Conservation (phyloP, 257 asterid species). For the Solanum lignicaule region DNA sequence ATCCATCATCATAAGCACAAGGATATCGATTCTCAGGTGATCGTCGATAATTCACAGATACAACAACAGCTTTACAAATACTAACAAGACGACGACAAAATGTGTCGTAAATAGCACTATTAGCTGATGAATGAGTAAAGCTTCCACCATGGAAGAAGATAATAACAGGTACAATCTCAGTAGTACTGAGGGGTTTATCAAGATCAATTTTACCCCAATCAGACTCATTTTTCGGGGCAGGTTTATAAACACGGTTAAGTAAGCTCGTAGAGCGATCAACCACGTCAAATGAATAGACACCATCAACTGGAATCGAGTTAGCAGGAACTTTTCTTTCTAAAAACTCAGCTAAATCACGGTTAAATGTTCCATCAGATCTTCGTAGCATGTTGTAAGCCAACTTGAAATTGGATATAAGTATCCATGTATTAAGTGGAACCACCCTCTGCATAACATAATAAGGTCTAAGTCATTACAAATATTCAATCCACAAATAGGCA, state of each 20-base stretch:
- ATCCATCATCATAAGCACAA: conserved; percentile 77
- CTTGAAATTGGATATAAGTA: conserved; percentile 79
- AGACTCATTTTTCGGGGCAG: conserved; percentile 19
- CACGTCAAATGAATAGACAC: conserved; percentile 66
- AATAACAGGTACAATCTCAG: conserved; percentile 55
- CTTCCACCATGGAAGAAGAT: conserved; percentile 88
- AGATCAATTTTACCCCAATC: conserved; percentile 34
- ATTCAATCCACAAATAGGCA: not conserved
- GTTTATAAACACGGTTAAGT: conserved; percentile 50
- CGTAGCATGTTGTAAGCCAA: conserved; percentile 71
- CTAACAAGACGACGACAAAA: conserved; percentile 73
- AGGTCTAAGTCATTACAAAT: not conserved
- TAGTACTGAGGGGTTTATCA: conserved; percentile 47
- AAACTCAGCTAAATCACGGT: conserved; percentile 64
- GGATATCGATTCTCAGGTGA: conserved; percentile 79
- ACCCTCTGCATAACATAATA: conserved; percentile 35
- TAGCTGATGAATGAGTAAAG: conserved; percentile 79
- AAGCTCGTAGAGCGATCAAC: conserved; percentile 60
- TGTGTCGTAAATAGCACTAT: conserved; percentile 73
- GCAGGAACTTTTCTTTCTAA: conserved; percentile 75
- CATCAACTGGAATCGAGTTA: conserved; percentile 58
- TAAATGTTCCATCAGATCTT: conserved; percentile 79
- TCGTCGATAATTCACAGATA: conserved; percentile 66
- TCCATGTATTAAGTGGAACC: conserved; percentile 87
- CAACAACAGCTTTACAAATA: conserved; percentile 57